Conservation (phyloP, 2,329 filamentous ascomycete genomes). For the Geosmithia putterillii region DNA sequence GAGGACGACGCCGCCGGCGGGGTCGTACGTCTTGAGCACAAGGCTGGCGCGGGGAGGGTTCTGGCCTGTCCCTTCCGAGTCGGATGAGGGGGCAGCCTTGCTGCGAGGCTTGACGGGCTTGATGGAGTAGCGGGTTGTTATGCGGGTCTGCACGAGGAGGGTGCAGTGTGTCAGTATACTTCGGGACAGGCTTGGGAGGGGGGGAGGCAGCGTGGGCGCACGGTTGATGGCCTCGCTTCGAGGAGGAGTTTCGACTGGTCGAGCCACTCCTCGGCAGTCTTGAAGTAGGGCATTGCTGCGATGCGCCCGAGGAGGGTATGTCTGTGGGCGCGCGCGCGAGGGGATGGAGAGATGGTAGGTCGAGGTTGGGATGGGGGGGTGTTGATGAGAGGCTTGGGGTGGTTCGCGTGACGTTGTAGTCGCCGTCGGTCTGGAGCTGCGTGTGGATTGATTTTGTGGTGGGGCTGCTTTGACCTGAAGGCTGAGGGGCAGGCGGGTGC, state of each 20-base stretch:
- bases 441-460: slow-evolving; percentile 3
- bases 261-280: slow-evolving; percentile 82
- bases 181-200: not conserved
- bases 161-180: not conserved
- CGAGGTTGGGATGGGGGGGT: not conserved
- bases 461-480: slow-evolving; percentile 1
- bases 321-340: not conserved
- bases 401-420: not conserved
- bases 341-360: too few relatives aligned
- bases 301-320: not conserved
- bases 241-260: slow-evolving; percentile 76
- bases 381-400: not conserved
- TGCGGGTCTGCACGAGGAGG: slow-evolving; percentile 52
- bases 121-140: slow-evolving; percentile 87
- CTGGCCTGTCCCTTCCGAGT: slow-evolving; percentile 12
- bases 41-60: slow-evolving; percentile 55
- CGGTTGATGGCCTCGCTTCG: slow-evolving; percentile 73
- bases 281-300: slow-evolving; percentile 64
- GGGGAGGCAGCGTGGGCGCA: slow-evolving; percentile 28
- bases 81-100: slow-evolving; percentile 11
- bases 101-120: slow-evolving; percentile 21
- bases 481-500: not conserved
- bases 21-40: slow-evolving; percentile 82
- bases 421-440: not conserved
- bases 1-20: slow-evolving; percentile 65